These are phyloP conservation scores for Rhipidocladum racemiflorum DNA, from an alignment of 176 grass and related monocot species.

Conservation along the genomic window DNA sequence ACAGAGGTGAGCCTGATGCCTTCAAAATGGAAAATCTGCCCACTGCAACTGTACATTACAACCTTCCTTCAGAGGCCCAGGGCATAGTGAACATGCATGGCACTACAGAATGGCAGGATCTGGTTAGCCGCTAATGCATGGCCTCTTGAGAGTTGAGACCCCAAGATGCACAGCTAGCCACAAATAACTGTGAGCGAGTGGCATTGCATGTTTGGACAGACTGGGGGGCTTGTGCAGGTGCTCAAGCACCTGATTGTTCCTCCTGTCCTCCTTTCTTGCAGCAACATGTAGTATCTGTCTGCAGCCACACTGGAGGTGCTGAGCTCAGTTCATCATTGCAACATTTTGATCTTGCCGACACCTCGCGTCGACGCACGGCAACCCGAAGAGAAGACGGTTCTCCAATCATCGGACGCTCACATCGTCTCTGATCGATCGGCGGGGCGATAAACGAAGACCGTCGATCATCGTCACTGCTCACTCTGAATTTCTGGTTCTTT, in stretches of 20 bases:
- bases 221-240: neutral
- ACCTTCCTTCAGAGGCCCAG: neutral
- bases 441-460: neutral
- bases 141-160: neutral
- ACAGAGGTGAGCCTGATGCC: neutral
- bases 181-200: neutral
- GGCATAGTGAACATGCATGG: neutral
- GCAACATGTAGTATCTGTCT: neutral
- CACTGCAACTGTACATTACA: neutral
- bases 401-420: neutral
- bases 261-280: neutral
- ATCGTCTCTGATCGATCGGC: neutral
- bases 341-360: neutral
- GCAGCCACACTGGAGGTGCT: neutral
- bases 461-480: neutral
- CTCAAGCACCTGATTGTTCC: neutral
- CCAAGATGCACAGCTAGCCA: neutral
- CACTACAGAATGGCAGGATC: neutral
- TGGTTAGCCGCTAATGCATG: neutral
- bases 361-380: neutral
- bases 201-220: neutral
- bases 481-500: neutral
- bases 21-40: neutral
- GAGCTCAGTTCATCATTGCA: neutral
- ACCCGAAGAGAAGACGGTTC: neutral